Conservation (phyloP, 305 asterid genomes). For the Plantago coronopus region DNA sequence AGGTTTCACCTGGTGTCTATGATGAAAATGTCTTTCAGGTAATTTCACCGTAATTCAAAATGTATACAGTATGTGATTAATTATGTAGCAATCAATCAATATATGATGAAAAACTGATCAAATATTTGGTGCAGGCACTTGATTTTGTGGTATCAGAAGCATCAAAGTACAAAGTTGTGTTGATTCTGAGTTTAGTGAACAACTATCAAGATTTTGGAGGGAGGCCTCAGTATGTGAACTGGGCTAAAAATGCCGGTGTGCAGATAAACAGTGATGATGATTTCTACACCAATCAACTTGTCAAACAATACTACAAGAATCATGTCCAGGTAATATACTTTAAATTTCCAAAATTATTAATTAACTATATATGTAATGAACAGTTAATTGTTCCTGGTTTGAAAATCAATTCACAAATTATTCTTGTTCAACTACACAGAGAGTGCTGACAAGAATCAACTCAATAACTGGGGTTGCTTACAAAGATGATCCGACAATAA, state of each 20-base stretch:
- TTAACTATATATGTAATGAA: no score
- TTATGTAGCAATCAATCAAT: no score
- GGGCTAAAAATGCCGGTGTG: constrained; percentile 61
- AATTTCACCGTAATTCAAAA: not conserved
- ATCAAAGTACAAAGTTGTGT: constrained; percentile 41
- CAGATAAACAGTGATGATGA: constrained; percentile 50
- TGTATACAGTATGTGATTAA: not conserved
- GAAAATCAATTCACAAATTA: no score
- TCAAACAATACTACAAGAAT: constrained; percentile 56
- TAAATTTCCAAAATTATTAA: not conserved
- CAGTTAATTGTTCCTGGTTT: not conserved
- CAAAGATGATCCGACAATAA: constrained; percentile 58
- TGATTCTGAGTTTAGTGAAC: constrained; percentile 62
- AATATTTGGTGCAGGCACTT: constrained; percentile 37
- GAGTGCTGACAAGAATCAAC: constrained; percentile 55
- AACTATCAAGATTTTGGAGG: constrained; percentile 75
- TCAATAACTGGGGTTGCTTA: constrained; percentile 41
- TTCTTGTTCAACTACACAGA: no score
- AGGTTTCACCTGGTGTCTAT: constrained; percentile 52
- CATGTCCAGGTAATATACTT: constrained; percentile 34
- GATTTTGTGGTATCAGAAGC: constrained; percentile 77
- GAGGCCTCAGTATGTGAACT: constrained; percentile 41
- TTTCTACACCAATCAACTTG: constrained; percentile 56
- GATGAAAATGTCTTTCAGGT: constrained; percentile 66
- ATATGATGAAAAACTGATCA: no score